Evolutionary conservation across 495 filamentous ascomycete genomes (phyloP).

Genomic region (Beverwykella pulmonaria): DNA sequence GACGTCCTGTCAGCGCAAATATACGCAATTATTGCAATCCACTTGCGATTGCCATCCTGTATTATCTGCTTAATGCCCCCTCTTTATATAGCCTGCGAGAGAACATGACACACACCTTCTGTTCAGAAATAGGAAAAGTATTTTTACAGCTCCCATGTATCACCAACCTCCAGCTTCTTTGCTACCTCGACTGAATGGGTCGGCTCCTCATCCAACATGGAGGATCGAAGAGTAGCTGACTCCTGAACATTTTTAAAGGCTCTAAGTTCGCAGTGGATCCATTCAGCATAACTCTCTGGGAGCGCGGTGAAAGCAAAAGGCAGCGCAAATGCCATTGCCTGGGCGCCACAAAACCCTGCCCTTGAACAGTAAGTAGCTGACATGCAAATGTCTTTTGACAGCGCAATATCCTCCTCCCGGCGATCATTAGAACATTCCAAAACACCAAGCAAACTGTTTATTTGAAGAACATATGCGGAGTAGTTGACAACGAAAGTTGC

Average conservation of each 20-base stretch:
- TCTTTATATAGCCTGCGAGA: no score
- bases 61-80: no score
- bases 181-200: no score
- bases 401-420: background rate
- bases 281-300: background rate
- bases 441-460: background rate
- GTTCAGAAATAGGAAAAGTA: no score
- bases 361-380: background rate
- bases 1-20: no score
- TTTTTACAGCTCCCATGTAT: no score
- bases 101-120: no score
- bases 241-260: background rate
- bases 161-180: no score
- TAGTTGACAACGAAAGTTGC: conserved; percentile 4
- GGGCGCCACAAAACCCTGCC: conserved; percentile 1
- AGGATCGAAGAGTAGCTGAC: background rate
- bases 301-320: background rate
- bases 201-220: conserved; percentile 34
- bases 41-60: no score
- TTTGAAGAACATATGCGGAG: background rate
- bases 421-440: background rate
- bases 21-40: no score
- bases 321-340: background rate
- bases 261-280: background rate
- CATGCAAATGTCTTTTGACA: conserved; percentile 1